phyloP scores from a whole-genome alignment of 78 protist species.

The Dictyostelium firmibasis region DNA sequence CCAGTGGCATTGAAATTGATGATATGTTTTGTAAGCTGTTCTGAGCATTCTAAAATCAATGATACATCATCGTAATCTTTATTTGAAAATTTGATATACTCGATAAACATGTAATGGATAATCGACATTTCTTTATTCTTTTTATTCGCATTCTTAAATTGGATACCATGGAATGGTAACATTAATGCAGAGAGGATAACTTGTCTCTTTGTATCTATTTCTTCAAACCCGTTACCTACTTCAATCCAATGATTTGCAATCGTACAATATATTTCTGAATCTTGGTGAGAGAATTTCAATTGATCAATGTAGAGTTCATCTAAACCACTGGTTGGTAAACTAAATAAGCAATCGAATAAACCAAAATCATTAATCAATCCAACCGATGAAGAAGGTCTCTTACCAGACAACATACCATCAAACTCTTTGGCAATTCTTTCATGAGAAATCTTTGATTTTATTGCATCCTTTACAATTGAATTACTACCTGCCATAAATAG shows the following conservation, averaged over 20 bases:
- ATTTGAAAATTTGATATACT: constrained; percentile 44
- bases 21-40: neutral
- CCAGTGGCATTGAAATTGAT: neutral
- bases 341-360: constrained; percentile 45
- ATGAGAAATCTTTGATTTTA: constrained; percentile 77
- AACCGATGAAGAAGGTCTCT: constrained; percentile 34
- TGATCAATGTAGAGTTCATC: neutral
- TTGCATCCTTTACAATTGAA: constrained; percentile 60
- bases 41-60: constrained; percentile 27
- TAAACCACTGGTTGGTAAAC: constrained; percentile 10
- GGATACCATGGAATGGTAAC: neutral
- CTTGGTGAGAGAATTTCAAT: neutral
- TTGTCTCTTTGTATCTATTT: constrained; percentile 19
- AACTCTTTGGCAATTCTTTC: constrained; percentile 89
- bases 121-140: constrained; percentile 24
- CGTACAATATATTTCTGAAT: neutral
- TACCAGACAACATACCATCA: constrained; percentile 77
- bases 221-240: neutral
- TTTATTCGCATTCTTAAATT: neutral
- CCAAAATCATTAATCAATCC: constrained; percentile 28
- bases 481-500: constrained; percentile 44
- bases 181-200: constrained; percentile 1
- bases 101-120: constrained; percentile 29
- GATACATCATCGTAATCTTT: constrained; percentile 53
- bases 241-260: neutral